Evolutionary conservation across 2,329 filamentous ascomycete genomes (phyloP).

Genomic region (Clonostachys byssicola): DNA sequence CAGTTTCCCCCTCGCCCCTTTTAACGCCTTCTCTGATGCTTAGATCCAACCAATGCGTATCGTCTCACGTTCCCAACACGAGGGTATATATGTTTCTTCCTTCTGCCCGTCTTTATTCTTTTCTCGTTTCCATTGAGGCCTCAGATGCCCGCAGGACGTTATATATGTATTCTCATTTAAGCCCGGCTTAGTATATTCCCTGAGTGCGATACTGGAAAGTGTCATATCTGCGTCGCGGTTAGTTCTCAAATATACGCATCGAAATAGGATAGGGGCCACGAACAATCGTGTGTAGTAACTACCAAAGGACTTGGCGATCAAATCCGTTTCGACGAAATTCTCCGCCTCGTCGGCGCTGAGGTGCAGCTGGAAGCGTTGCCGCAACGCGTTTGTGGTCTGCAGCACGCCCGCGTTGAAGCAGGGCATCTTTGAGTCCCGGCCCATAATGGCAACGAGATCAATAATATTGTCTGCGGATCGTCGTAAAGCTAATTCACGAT

Average conservation of each 20-base stretch:
- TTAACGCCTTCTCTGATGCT: background rate
- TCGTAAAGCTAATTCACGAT: constrained; percentile 52
- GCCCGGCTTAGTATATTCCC: constrained; percentile 61
- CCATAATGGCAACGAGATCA: constrained; percentile 82
- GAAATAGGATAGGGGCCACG: constrained; percentile 23
- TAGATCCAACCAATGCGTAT: no score
- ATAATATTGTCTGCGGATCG: constrained; percentile 78
- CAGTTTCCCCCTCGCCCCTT: no score
- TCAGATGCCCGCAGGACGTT: no score
- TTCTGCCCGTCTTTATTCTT: no score
- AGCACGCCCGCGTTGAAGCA: constrained; percentile 74
- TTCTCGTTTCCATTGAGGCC: no score
- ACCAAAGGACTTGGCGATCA: constrained; percentile 76
- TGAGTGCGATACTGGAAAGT: constrained; percentile 79
- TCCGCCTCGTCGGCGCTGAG: constrained; percentile 79
- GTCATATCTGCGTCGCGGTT: constrained; percentile 51
- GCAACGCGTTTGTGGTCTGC: constrained; percentile 64
- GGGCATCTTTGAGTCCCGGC: constrained; percentile 77
- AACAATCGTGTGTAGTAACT: constrained; percentile 85
- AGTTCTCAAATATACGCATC: constrained; percentile 6
- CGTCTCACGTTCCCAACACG: no score
- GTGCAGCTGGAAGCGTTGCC: constrained; percentile 77
- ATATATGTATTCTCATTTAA: no score
- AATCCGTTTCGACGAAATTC: constrained; percentile 73
- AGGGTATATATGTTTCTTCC: no score